Conservation (phyloP, 2,329 filamentous ascomycete genomes). For the Penicillium polonicum region DNA sequence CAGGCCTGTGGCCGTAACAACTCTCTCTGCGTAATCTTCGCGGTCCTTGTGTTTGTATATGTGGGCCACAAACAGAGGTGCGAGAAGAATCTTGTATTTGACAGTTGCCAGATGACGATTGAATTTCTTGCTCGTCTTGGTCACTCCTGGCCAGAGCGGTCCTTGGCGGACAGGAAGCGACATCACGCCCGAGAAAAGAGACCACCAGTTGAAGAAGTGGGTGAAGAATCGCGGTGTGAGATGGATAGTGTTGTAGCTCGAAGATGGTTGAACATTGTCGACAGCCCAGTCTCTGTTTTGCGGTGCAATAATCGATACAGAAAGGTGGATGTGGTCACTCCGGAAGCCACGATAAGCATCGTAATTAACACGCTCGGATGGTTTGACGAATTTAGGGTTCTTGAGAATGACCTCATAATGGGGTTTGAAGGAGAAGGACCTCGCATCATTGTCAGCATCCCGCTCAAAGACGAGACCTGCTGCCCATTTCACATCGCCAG, state of each 20-base stretch:
- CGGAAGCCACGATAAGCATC: conserved; percentile 97
- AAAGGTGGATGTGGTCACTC: conserved; percentile 94
- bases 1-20: conserved; percentile 89
- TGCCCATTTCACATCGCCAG: conserved; percentile 91
- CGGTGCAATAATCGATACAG: conserved; percentile 84
- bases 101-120: conserved; percentile 95
- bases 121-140: conserved; percentile 98
- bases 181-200: conserved; percentile 90
- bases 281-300: conserved; percentile 83
- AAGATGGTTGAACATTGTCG: conserved; percentile 70
- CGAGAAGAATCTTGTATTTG: conserved; percentile 92
- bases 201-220: conserved; percentile 98
- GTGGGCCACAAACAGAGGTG: conserved; percentile 90
- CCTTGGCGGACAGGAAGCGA: conserved; percentile 93
- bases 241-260: conserved; percentile 95
- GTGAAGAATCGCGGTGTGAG: conserved; percentile 95
- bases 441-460: conserved; percentile 66
- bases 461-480: conserved; percentile 90
- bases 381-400: conserved; percentile 70
- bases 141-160: conserved; percentile 81
- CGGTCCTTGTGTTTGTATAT: conserved; percentile 98
- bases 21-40: conserved; percentile 75
- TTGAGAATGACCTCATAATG: conserved; percentile 90
- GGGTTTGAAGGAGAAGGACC: conserved; percentile 84
- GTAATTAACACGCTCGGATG: conserved; percentile 60